Base-by-base conservation (phyloP, 192 early-diverging fungal species). In the Neocallimastix lanati region DNA sequence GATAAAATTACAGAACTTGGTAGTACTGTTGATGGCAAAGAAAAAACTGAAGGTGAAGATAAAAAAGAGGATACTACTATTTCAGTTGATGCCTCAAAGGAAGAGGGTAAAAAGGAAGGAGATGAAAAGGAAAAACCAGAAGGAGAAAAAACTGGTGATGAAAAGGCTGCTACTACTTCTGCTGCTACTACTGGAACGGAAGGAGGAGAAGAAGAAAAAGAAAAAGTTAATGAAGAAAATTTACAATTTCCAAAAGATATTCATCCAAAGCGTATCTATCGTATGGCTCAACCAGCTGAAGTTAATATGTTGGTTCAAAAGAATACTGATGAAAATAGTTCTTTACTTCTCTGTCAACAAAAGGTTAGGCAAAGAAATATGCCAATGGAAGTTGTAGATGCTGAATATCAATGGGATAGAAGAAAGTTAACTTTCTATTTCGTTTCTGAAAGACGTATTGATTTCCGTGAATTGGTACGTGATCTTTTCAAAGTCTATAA, bases 381-480 rank as follows among this genome's bases (percentile, higher is more conserved):
- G 36, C 93, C 94, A 25, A 99, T 99, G 97, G 90, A 94, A 80
- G 92, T 99, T 29, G 93, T 96, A 0, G 95, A 97, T 83, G 97
- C 97, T 29, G 97, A 99, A 86, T 99, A 95, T 80, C 97, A 99
- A 85, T 99, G 96, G 94, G 96, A 99, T 85, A 89, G 97, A 25
- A 91, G 94, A 81, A 99, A 99, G 88, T 86, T 99, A 76, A 97
- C 96, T 2, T 99, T 97, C 77, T 96, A 96, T 84, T 99, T 96
- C 86, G 91, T 93, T 11, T 95, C 95, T 18, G 95, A 96, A 76
- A 90, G 93, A 82, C 91, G 97, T 40, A 94, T 98, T 78, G 96
- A 98, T 84, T 98, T 98, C 85, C 91, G 95, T 78, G 96, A 97
- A 84, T 88, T 99, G 80, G 96, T 97, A 79, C 89, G 95, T 67